Percentiles rank a stretch among this genome's conserved stretches.
These are phyloP conservation scores for Ceratonia siliqua DNA, from an alignment of 306 rosid species.

Conservation along the genomic window DNA sequence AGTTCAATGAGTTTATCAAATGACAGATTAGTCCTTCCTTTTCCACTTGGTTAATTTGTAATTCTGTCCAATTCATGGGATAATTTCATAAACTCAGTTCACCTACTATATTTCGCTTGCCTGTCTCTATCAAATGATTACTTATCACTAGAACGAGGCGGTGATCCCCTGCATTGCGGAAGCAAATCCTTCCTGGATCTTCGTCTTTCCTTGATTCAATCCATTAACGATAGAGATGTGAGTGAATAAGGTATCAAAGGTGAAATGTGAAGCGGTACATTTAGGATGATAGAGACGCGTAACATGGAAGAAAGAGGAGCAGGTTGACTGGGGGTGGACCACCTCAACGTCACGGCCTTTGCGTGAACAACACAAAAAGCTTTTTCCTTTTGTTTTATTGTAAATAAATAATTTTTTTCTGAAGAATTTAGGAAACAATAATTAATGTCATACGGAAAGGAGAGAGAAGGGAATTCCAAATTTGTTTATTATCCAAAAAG, in stretches of 20 bases:
- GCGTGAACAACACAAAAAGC: conserved; percentile 38
- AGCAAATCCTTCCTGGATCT: no score
- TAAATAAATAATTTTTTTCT: not conserved
- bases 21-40: no score
- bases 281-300: not conserved
- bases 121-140: not conserved
- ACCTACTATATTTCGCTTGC: not conserved
- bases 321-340: conserved; percentile 44
- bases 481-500: no score
- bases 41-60: no score
- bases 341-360: conserved; percentile 30
- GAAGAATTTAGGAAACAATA: no score
- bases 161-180: not conserved
- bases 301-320: not conserved
- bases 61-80: no score
- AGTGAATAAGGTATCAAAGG: not conserved
- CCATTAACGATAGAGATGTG: no score
- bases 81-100: no score
- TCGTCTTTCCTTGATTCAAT: no score
- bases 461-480: no score
- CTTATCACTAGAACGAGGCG: not conserved
- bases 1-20: no score
- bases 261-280: not conserved
- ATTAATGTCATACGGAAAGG: no score
- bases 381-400: not conserved